Base-by-base conservation (phyloP, 2,329 filamentous ascomycete species). In the Didymella segeticola region DNA sequence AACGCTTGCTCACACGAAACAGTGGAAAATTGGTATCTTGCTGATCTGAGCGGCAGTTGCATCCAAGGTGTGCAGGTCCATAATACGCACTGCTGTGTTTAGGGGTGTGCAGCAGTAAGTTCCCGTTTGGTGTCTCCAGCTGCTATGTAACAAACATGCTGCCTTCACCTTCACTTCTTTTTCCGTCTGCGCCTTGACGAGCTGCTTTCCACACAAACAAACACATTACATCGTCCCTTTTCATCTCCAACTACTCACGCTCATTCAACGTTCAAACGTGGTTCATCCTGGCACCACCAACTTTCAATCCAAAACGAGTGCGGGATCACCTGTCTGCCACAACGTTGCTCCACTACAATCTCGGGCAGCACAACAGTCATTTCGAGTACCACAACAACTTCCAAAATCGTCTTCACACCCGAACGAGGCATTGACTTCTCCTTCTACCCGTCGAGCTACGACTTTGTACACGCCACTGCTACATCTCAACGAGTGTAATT, bases 181-280 rank as follows among this genome's bases (percentile, higher is more conserved):
- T 45, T 27, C 30, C 36, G 33, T 48, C 50, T 47, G 60, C 62
- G 58, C 60, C 55, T 64, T 64, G 58, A 64, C 29, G 57, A 60
- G 61, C 62, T 57, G 56, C 60, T 39, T 48, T 43, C 27, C 22
- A n/a, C 14, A 15, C 33, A 52, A 45, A 57, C 14, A 26, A 31
- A 54, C 37, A 56, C 47, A 41, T 39, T 17, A 50, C 47, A 38
- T 57, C 53, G 36, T 37, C 63, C 50, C 20, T 55, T 63, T 43
- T 20, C 6, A 34, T 45, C 17, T 15, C 27, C 30, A 43, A 58
- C 41, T 43, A 36, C 17, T 12, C 23, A 52, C 47, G 8, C 36
- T 47, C 41, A 14, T 54, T 47, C 36, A 15, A 25, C n/a, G 1
- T 47, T 34, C 34, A 34, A 34, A 22, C 50, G 47, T 41, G 46